A percentile compares a stretch with the other conserved stretches of the same genome.
Conservation (phyloP, 805 yeast species). For the Candida michaelii region DNA sequence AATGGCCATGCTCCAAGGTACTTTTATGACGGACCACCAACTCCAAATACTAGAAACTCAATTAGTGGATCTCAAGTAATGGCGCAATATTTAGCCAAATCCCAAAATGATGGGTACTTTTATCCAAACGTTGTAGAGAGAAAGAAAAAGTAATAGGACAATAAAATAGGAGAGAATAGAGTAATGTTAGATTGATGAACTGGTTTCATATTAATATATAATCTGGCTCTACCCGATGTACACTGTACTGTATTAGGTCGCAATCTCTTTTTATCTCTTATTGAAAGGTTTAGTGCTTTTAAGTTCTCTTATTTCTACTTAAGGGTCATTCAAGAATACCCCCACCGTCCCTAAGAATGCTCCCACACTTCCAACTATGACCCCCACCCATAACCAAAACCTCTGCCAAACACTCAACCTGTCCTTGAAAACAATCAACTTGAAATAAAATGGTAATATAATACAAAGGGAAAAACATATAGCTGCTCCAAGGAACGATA, state of each 20-base stretch:
- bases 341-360: too few relatives aligned
- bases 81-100: constrained; percentile 76
- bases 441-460: constrained; percentile 39
- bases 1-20: background rate
- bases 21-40: constrained; percentile 7
- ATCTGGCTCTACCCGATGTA: too few relatives aligned
- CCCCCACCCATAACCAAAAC: constrained; percentile 19
- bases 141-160: constrained; percentile 9
- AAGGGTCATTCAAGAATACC: too few relatives aligned
- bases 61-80: constrained; percentile 67
- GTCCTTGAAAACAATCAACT: constrained; percentile 23
- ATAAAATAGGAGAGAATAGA: constrained; percentile 9
- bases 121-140: constrained; percentile 22
- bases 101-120: constrained; percentile 56
- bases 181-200: constrained; percentile 2
- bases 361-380: constrained; percentile 24
- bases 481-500: constrained; percentile 43
- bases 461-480: constrained; percentile 43
- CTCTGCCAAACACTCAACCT: constrained; percentile 19
- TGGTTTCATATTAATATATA: constrained; percentile 5
- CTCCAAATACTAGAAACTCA: constrained; percentile 6
- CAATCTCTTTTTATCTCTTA: too few relatives aligned
- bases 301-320: too few relatives aligned
- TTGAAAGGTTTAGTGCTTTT: too few relatives aligned
- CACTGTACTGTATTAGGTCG: too few relatives aligned